phyloP scores from a whole-genome alignment of 2,329 filamentous ascomycete genomes.

The Ascochyta viciae-villosae region DNA sequence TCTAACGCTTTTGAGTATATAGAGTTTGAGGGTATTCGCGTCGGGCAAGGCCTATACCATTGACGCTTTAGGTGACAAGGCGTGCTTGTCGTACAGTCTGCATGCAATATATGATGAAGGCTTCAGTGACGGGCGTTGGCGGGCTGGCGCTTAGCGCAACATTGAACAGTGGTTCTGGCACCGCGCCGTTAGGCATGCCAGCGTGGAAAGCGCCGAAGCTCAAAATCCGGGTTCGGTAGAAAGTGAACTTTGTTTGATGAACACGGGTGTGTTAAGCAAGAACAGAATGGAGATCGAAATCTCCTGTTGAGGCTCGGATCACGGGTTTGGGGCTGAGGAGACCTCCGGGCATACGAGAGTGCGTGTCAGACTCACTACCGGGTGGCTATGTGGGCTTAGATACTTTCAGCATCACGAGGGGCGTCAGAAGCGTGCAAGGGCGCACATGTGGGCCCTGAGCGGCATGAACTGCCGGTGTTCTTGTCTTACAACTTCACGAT shows the following conservation, averaged over 20 bases:
- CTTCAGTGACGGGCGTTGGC: neutral
- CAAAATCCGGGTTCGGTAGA: neutral
- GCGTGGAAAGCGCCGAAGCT: neutral
- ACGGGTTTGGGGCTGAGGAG: neutral
- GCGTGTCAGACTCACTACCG: too few relatives aligned
- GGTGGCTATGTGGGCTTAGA: neutral
- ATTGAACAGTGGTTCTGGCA: slow-evolving; percentile 4
- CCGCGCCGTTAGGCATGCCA: slow-evolving; percentile 10
- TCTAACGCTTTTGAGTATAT: neutral
- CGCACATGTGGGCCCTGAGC: neutral
- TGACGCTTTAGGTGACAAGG: neutral
- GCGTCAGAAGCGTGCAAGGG: neutral
- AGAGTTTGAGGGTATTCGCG: slow-evolving; percentile 2
- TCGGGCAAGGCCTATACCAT: slow-evolving; percentile 3
- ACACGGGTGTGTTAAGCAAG: neutral
- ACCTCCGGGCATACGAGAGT: neutral
- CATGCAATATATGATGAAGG: neutral
- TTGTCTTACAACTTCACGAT: slow-evolving; percentile 1
- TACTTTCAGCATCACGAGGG: neutral
- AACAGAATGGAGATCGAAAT: neutral
- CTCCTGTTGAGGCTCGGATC: neutral
- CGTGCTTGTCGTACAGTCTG: neutral
- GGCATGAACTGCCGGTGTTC: neutral
- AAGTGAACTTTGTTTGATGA: slow-evolving; percentile 6
- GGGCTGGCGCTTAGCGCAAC: slow-evolving; percentile 2